These are phyloP conservation scores for Citrullus mucosospermus DNA, from an alignment of 306 rosid species.

Conservation along the genomic window DNA sequence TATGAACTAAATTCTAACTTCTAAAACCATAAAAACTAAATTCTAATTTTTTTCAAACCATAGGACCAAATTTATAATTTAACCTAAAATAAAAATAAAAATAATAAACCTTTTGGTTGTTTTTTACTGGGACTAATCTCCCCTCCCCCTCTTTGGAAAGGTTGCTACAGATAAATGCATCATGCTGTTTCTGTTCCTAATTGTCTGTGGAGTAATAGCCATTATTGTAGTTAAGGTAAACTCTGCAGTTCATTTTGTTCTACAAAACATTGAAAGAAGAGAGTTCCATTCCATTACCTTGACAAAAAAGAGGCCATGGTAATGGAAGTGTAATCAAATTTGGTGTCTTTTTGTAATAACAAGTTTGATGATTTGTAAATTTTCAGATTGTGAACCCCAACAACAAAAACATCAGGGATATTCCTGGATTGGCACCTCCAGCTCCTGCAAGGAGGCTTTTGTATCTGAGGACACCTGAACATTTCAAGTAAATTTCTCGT, in stretches of 20 bases:
- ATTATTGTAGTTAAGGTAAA: constrained; percentile 91
- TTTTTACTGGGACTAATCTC: constrained; percentile 4
- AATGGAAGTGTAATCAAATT: not conserved
- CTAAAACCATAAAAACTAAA: too few relatives aligned
- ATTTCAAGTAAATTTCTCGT: constrained; percentile 19
- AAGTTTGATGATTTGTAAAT: not conserved
- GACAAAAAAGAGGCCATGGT: too few relatives aligned
- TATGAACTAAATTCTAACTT: too few relatives aligned
- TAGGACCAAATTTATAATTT: too few relatives aligned
- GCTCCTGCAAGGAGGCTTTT: constrained; percentile 82
- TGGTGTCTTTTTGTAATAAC: not conserved
- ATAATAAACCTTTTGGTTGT: not conserved
- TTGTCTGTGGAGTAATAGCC: constrained; percentile 89
- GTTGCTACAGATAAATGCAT: constrained; percentile 99
- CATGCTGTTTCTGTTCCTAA: constrained; percentile 82
- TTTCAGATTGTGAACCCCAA: constrained; percentile 75
- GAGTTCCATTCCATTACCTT: not conserved
- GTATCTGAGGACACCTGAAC: constrained; percentile 32
- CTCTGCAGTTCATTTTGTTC: not conserved
- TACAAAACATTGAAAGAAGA: not conserved
- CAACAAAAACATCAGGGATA: constrained; percentile 74
- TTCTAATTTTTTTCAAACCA: too few relatives aligned
- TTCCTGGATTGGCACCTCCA: constrained; percentile 97
- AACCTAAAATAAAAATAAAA: too few relatives aligned
- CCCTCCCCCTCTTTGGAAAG: constrained; percentile 21